Evolutionary conservation across 768 basidiomycete species (phyloP).

Genomic region (Termitomyces sp.): DNA sequence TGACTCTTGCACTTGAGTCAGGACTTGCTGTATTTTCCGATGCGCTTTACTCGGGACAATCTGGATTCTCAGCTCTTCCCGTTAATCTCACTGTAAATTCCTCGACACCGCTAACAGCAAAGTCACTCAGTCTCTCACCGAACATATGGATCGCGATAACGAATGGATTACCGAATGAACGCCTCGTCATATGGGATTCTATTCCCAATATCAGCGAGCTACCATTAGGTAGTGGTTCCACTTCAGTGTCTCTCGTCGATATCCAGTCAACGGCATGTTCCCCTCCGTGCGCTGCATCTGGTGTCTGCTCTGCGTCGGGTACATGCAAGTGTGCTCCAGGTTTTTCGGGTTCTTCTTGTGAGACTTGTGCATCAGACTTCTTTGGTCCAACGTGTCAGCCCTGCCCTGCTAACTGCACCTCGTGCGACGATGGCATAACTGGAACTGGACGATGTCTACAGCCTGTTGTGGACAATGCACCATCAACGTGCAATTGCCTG

Average conservation of each 20-base stretch:
- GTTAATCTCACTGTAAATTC: slow-evolving; percentile 29
- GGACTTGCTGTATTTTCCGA: slow-evolving; percentile 49
- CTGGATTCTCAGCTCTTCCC: slow-evolving; percentile 43
- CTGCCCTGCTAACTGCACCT: slow-evolving; percentile 57
- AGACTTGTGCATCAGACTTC: slow-evolving; percentile 60
- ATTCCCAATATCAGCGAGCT: slow-evolving; percentile 73
- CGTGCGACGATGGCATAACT: slow-evolving; percentile 72
- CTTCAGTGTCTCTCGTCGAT: slow-evolving; percentile 52
- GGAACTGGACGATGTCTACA: slow-evolving; percentile 68
- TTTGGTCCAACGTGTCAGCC: slow-evolving; percentile 66
- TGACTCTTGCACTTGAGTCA: slow-evolving; percentile 49
- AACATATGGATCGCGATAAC: slow-evolving; percentile 52
- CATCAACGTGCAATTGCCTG: slow-evolving; percentile 68
- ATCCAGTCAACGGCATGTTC: slow-evolving; percentile 57
- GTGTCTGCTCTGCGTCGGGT: slow-evolving; percentile 57
- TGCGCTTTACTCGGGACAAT: slow-evolving; percentile 47
- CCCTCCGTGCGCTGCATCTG: slow-evolving; percentile 57
- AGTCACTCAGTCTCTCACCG: slow-evolving; percentile 49
- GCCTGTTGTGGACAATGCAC: slow-evolving; percentile 36
- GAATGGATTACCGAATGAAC: slow-evolving; percentile 33
- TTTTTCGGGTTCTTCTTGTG: slow-evolving; percentile 73
- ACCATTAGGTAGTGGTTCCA: slow-evolving; percentile 38
- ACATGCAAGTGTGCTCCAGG: slow-evolving; percentile 66
- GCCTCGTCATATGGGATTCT: slow-evolving; percentile 72
- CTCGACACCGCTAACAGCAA: slow-evolving; percentile 35